Evolutionary conservation across 306 rosid species (phyloP).

Genomic region (Cucumis cinereus): DNA sequence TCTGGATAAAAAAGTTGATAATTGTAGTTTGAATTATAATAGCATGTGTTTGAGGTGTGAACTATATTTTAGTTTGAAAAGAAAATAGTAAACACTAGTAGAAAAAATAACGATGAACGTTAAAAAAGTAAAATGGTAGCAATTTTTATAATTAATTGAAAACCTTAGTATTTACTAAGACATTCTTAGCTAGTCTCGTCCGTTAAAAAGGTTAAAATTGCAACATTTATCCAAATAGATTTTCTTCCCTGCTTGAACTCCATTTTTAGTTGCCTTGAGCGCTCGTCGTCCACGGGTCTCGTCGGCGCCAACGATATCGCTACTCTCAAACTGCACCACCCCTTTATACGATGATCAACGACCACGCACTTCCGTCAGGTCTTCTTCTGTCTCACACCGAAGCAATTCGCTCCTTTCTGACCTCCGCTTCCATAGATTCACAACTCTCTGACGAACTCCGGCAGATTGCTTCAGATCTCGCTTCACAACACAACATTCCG

Average conservation of each 20-base stretch:
- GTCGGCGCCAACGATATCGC: neutral
- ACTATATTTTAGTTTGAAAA: too few species aligned
- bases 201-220: too few species aligned
- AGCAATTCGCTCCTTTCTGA: slow-evolving; percentile 37
- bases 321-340: neutral
- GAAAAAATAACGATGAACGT: too few species aligned
- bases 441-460: slow-evolving; percentile 44
- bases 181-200: too few species aligned
- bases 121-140: too few species aligned
- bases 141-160: too few species aligned
- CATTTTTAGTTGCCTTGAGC: neutral
- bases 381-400: slow-evolving; percentile 37
- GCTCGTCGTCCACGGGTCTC: neutral
- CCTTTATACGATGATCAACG: slow-evolving; percentile 6
- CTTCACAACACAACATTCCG: slow-evolving; percentile 26
- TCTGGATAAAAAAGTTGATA: too few species aligned
- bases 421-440: slow-evolving; percentile 31
- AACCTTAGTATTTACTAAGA: too few species aligned
- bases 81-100: too few species aligned
- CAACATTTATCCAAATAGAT: too few species aligned
- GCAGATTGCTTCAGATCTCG: slow-evolving; percentile 37
- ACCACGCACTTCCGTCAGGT: slow-evolving; percentile 24
- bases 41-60: too few species aligned
- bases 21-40: too few species aligned
- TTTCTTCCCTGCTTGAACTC: neutral